A percentile compares a stretch with the other conserved stretches of the same genome.
Conservation (phyloP, 202 grass and related monocot species). For the Cymbopogon flexuosus region DNA sequence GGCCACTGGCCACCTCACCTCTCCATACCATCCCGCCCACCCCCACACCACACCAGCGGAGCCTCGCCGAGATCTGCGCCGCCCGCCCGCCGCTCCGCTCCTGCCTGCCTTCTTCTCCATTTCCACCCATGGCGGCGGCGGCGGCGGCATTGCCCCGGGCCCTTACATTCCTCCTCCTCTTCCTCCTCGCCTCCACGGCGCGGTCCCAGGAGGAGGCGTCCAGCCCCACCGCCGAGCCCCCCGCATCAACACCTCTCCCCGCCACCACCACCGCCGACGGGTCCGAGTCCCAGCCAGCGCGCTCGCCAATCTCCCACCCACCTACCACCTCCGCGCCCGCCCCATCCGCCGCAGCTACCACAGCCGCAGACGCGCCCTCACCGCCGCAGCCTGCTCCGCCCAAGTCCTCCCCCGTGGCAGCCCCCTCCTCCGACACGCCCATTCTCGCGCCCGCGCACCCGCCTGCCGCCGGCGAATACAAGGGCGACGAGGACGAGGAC, state of each 20-base stretch:
- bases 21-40: not conserved
- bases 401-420: not conserved
- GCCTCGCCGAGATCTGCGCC: not conserved
- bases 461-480: not conserved
- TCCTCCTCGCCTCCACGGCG: slow-evolving; percentile 27
- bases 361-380: not conserved
- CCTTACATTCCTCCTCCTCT: not conserved
- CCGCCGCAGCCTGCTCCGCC: slow-evolving; percentile 4
- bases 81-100: not conserved
- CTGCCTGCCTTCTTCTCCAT: not conserved
- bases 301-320: not conserved
- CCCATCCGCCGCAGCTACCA: not conserved
- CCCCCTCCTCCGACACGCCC: not conserved
- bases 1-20: too few relatives aligned
- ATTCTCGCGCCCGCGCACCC: not conserved
- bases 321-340: not conserved
- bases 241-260: not conserved
- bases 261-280: not conserved
- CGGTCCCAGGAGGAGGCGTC: not conserved
- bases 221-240: slow-evolving; percentile 15
- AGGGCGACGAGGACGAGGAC: not conserved
- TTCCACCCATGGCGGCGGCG: slow-evolving; percentile 29
- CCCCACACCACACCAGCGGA: not conserved
- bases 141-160: slow-evolving; percentile 7
- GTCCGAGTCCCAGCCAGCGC: not conserved